Evolutionary conservation across 495 filamentous ascomycete species (phyloP), one percentile per base, ranked within the genome.

Genomic region (Aspergillus incahuasiensis): DNA sequence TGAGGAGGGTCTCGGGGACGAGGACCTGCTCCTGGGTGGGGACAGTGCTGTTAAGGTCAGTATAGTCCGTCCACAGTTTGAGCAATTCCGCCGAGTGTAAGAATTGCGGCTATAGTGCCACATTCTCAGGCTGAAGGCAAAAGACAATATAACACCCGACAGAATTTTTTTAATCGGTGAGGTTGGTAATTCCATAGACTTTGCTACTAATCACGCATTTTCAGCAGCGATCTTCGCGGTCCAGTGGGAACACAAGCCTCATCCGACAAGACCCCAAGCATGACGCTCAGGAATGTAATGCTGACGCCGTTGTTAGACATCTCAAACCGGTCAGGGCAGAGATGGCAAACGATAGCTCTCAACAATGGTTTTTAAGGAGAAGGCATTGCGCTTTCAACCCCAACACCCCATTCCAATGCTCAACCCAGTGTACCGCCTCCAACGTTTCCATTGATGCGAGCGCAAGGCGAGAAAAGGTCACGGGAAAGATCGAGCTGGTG

Each of bases 1-100:
- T 98, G 68, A 97, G 86, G 70, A 97, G 89, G 64, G 92, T 97
- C 86, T 96, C 92, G 55, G 92, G 92, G 69, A 96, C 91, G 65
- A 97, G 86, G 73, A 97, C 85, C 72, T 96, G 87, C 74, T 96
- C 88, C 76, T 87, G 69, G 71, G 91, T 92, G 43, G 92, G 88
- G 65, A 92, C 86, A 75, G 83, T 81, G 75, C 90, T 95, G 76
- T 74, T 68, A 79, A 84, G 67, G 76, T 83, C 74, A 85, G 84
- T 79, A 89, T 81, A 82, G 82, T 85, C 80, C 75, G 80, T 87
- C 85, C 80, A 70, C 67, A 72, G 73, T 83, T 79, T 71, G 74
- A 60, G 60, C 61, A 78, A 86, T 88, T 72, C 67, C 86, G 88
- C 87, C 89, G 85, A 87, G 85, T 83, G 82, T 73, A 72, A 88